Percentiles rank a stretch among this genome's conserved stretches.
phyloP scores from a whole-genome alignment of 2,329 filamentous ascomycete species.

The Reticulascus tulasneorum region DNA sequence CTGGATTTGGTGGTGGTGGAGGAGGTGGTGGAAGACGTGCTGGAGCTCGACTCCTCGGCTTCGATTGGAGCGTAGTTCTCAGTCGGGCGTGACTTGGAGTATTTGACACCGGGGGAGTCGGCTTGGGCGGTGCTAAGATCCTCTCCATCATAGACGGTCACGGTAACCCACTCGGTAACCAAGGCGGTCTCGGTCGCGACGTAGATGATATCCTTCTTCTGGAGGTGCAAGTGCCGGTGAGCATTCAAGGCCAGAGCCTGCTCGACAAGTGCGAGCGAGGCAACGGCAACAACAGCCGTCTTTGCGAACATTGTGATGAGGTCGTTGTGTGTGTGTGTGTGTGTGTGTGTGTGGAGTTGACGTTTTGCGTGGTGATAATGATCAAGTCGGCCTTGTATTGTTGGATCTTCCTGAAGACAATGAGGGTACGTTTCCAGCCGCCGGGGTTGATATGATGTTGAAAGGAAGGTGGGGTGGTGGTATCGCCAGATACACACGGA shows the following conservation, averaged over 20 bases:
- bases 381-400: too few relatives aligned
- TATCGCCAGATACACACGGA: constrained; percentile 9
- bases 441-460: constrained; percentile 2
- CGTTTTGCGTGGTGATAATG: constrained; percentile 4
- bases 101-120: constrained; percentile 4
- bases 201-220: constrained; percentile 28
- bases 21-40: constrained; percentile 9
- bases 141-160: constrained; percentile 33
- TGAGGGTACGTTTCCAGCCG: constrained; percentile 5
- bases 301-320: constrained; percentile 37
- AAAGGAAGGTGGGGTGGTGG: constrained; percentile 12
- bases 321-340: background rate
- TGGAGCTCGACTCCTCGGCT: too few relatives aligned
- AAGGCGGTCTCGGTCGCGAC: constrained; percentile 28
- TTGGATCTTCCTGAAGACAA: constrained; percentile 3
- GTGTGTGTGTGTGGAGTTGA: constrained; percentile 10
- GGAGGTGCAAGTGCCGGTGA: constrained; percentile 36
- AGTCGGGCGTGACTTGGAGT: too few relatives aligned
- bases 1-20: too few relatives aligned
- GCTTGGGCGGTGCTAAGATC: constrained; percentile 9
- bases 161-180: constrained; percentile 35
- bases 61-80: too few relatives aligned
- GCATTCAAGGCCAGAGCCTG: constrained; percentile 38
- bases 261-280: constrained; percentile 39
- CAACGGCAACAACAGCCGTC: constrained; percentile 33